These are phyloP conservation scores for Kodamaea arcana DNA, from an alignment of 1,139 yeast species.

Conservation along the genomic window DNA sequence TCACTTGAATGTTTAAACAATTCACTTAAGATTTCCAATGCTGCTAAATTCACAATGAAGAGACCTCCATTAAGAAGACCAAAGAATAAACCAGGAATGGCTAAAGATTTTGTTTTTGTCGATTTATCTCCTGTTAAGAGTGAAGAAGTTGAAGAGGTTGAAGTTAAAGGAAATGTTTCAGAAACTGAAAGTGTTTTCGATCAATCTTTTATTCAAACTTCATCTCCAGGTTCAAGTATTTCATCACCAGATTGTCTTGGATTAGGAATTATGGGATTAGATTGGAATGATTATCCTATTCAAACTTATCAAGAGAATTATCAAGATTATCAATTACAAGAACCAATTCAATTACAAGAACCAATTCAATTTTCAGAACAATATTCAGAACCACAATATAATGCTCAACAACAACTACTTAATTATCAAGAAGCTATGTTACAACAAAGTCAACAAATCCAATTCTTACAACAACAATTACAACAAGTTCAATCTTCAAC, in stretches of 20 bases:
- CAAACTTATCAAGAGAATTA: background rate
- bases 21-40: conserved; percentile 41
- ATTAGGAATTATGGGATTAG: conserved; percentile 24
- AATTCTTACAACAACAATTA: conserved; percentile 22
- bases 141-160: conserved; percentile 20
- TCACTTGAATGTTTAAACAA: conserved; percentile 41
- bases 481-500: conserved; percentile 7
- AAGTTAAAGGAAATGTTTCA: conserved; percentile 12
- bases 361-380: conserved; percentile 1
- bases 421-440: conserved; percentile 24
- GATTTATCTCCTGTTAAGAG: conserved; percentile 50
- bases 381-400: background rate
- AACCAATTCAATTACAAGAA: background rate
- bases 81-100: conserved; percentile 48
- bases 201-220: conserved; percentile 10
- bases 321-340: background rate
- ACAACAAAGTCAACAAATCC: conserved; percentile 24
- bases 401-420: conserved; percentile 13
- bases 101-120: conserved; percentile 52
- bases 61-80: conserved; percentile 50
- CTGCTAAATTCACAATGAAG: conserved; percentile 32
- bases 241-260: conserved; percentile 14
- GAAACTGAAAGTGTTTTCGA: conserved; percentile 11
- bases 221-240: conserved; percentile 7
- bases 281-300: conserved; percentile 9